Base-by-base conservation (phyloP, 495 filamentous ascomycete species). In the Cercophora samala region DNA sequence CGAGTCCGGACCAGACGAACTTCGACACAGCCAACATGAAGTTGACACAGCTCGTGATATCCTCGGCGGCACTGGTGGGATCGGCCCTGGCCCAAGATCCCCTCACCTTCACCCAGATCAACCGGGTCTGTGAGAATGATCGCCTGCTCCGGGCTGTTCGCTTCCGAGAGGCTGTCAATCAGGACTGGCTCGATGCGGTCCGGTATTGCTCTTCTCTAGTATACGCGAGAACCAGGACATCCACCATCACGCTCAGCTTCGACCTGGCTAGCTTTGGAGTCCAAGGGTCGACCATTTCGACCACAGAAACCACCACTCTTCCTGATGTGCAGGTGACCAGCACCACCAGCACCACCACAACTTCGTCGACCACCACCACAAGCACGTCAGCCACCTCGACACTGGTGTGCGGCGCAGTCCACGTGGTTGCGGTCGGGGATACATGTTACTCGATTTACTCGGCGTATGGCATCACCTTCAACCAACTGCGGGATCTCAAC, bases 161-260 rank as follows among this genome's bases (percentile, higher is more conserved):
- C 53, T 23, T 23, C 19, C n/a, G 22, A 9, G n/a, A 56, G 53
- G 53, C 53, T 19, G 53, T 21, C n/a, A 56, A 23, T 18, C n/a
- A 23, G 6, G 53, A 56, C 53, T 21, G n/a, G n/a, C 53, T 56
- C 53, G n/a, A 56, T 5, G 53, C 53, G 4, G n/a, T 56, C 0
- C n/a, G n/a, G 5, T 56, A 21, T 18, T 56, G 53, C 53, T 56
- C 53, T 3, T 56, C 53, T 19, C 22, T 21, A 9, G 53, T 56
- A 4, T 56, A 56, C 22, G 53, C n/a, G 4, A 4, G 53, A 18
- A 56, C n/a, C n/a, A 56, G 53, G 18, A 56, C 53, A 1, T 21
- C 53, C 4, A 56, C 53, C 53, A 56, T 56, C 22, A 56, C 53
- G 53, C 53, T 21, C 5, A 56, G 53, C 53, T 19, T 56, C 53